These are phyloP conservation scores for Capniomyces stellatus DNA, from an alignment of 371 early-diverging fungal genomes.

Conservation along the genomic window DNA sequence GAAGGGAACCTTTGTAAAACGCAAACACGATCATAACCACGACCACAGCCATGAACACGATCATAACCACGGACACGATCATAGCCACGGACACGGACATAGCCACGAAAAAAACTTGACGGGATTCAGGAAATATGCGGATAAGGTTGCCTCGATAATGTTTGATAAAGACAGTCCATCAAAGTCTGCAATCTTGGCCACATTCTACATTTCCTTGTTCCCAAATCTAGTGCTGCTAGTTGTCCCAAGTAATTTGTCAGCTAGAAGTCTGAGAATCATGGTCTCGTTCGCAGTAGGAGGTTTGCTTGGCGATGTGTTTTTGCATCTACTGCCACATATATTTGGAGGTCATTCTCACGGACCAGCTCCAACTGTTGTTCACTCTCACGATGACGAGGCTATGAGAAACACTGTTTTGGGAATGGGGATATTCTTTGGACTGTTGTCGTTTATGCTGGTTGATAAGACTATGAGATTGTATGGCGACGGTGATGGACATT, in stretches of 20 bases:
- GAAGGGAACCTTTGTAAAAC: too few relatives aligned
- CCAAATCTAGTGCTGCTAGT: slow-evolving; percentile 64
- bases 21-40: neutral
- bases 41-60: neutral
- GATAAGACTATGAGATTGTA: slow-evolving; percentile 70
- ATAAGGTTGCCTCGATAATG: neutral
- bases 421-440: slow-evolving; percentile 50
- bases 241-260: slow-evolving; percentile 59
- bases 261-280: slow-evolving; percentile 44
- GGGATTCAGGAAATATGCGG: neutral
- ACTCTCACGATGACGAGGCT: slow-evolving; percentile 3
- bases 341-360: slow-evolving; percentile 29
- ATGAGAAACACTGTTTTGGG: slow-evolving; percentile 47
- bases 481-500: slow-evolving; percentile 38
- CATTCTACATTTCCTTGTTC: slow-evolving; percentile 64
- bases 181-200: slow-evolving; percentile 48
- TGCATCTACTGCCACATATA: slow-evolving; percentile 66
- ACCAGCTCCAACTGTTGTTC: too few relatives aligned
- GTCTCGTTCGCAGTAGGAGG: slow-evolving; percentile 77
- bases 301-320: slow-evolving; percentile 64
- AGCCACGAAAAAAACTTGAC: neutral
- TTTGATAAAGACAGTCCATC: slow-evolving; percentile 22
- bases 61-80: neutral
- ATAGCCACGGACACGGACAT: neutral
- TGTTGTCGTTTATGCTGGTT: slow-evolving; percentile 52